Base-by-base conservation (phyloP, 1,284 basidiomycete species). In the Albatrellus sp. region DNA sequence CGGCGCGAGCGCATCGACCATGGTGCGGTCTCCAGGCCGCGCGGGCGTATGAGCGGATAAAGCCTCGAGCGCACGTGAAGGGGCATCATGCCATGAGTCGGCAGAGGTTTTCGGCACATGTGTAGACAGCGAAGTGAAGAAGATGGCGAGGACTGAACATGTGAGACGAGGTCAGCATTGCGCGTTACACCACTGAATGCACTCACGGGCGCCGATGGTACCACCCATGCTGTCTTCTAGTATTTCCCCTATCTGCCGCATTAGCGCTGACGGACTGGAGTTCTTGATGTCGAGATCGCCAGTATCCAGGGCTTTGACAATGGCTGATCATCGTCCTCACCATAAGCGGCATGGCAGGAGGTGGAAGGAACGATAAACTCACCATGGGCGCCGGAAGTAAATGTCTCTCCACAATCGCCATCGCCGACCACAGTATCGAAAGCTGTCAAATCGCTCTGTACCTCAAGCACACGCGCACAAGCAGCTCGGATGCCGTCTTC, bases 1-100 rank as follows among this genome's bases (percentile, higher is more conserved):
- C 8, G 73, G 73, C 13, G 54, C 48, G 1, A 78, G 62, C 0
- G 74, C 66, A 43, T 77, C 74, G 16, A 77, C 63, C 35, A 77
- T 54, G 0, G 73, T 77, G 9, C 73, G 64, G 54, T 77, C 73
- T 1, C 73, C 75, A 5, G 64, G 63, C 46, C 67, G 61, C 5
- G 73, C 73, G 0, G 72, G 71, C 1, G 74, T 76, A 57, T 75
- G 67, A 39, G 58, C 58, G 7, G 57, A 52, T 11, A 72, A 57
- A 1, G 62, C 55, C 11, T 51, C 17, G 0, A 68, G 54, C 2
- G 67, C 68, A 9, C 46, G 44, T n/a, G 48, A 28, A 13, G 65
- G 53, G 3, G 61, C 58, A 19, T 37, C 47, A 5, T 52, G 50
- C 58, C 59, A 61, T 48, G 45, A 34, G n/a, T 17, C 16, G n/a